Conservation (phyloP, 1,284 basidiomycete genomes). For the Papiliotrema fonsecae region DNA sequence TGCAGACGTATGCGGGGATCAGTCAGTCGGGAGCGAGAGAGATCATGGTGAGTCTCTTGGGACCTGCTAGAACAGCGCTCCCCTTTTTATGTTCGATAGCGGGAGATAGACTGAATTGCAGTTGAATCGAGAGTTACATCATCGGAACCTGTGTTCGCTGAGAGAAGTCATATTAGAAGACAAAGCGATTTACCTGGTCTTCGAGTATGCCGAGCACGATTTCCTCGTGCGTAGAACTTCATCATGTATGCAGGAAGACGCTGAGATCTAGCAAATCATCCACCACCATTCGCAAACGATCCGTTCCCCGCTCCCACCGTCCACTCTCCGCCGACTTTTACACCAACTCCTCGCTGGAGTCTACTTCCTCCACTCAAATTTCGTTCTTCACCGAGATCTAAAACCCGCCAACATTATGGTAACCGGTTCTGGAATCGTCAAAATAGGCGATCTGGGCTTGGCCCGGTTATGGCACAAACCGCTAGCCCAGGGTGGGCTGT, state of each 20-base stretch:
- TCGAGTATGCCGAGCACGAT: conserved; percentile 98
- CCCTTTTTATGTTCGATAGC: not conserved
- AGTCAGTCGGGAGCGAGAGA: conserved; percentile 89
- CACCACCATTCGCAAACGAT: conserved; percentile 92
- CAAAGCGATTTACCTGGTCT: conserved; percentile 98
- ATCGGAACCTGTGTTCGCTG: conserved; percentile 86
- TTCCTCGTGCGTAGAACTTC: conserved; percentile 63
- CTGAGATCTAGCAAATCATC: conserved; percentile 77
- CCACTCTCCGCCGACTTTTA: conserved; percentile 85
- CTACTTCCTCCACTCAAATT: conserved; percentile 88
- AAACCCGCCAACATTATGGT: conserved; percentile 99
- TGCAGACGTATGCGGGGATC: conserved; percentile 90
- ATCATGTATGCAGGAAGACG: conserved; percentile 15
- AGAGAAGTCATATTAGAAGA: conserved; percentile 95
- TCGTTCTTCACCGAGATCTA: conserved; percentile 92
- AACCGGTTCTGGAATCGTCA: conserved; percentile 80
- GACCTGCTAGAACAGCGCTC: not conserved
- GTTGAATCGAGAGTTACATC: conserved; percentile 89
- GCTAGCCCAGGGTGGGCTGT: conserved; percentile 44
- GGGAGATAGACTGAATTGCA: not conserved
- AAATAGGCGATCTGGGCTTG: conserved; percentile 94
- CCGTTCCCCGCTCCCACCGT: conserved; percentile 62
- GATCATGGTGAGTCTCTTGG: conserved; percentile 69
- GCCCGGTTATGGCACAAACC: conserved; percentile 63
- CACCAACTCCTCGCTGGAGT: conserved; percentile 96